These are phyloP conservation scores for Solanum ahanhuiri DNA, from an alignment of 257 asterid species.

Conservation along the genomic window DNA sequence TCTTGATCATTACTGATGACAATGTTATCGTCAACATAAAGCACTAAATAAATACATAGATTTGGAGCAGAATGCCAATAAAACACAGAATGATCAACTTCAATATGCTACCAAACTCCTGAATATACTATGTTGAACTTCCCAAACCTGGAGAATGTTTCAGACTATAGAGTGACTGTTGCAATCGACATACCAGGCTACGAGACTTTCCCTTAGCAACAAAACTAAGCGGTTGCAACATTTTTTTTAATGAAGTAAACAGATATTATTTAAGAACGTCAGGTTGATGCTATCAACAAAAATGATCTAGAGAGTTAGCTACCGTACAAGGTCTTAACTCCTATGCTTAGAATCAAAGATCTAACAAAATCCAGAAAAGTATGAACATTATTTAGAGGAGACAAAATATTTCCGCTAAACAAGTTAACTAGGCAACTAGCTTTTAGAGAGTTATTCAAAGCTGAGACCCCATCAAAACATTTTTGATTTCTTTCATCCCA, in stretches of 20 bases:
- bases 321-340: background rate
- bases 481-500: too few species aligned
- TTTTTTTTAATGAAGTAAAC: background rate
- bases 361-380: background rate
- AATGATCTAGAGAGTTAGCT: background rate
- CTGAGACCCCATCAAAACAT: too few species aligned
- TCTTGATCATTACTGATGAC: background rate
- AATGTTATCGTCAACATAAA: background rate
- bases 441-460: too few species aligned
- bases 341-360: background rate
- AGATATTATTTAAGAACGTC: accelerated
- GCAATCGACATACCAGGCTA: background rate
- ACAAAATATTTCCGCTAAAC: background rate
- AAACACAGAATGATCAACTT: background rate
- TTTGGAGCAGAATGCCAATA: background rate
- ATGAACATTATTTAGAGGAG: background rate
- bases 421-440: too few species aligned
- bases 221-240: background rate
- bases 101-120: background rate
- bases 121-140: background rate
- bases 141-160: background rate
- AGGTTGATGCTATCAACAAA: background rate
- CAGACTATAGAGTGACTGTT: background rate
- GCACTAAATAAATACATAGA: background rate
- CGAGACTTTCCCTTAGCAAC: background rate